Evolutionary conservation across 345 rosid species (phyloP).

Genomic region (Hibiscus syriacus): DNA sequence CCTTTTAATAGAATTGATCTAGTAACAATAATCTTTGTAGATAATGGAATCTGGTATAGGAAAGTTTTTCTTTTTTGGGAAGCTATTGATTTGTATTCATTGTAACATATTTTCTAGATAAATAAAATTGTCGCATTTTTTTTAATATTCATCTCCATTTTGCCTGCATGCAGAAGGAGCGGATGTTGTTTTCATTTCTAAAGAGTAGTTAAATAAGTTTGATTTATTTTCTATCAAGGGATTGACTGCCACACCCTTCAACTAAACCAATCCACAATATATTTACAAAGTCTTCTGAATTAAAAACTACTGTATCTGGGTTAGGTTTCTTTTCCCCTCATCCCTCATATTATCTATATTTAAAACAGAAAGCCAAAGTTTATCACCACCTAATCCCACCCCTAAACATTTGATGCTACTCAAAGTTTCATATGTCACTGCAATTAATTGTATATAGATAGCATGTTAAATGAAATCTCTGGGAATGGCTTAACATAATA

Average conservation of each 20-base stretch:
- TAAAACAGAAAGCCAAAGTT: background rate
- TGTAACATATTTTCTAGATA: no score
- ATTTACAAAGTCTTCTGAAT: background rate
- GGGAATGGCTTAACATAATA: background rate
- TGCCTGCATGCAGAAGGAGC: no score
- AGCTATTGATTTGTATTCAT: no score
- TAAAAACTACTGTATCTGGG: background rate
- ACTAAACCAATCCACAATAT: background rate
- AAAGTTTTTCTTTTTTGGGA: no score
- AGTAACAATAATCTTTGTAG: no score
- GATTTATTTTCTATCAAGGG: constrained; percentile 1
- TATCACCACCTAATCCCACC: constrained; percentile 11
- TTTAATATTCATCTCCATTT: no score
- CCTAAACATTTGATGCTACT: background rate
- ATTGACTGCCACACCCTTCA: background rate
- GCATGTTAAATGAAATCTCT: background rate
- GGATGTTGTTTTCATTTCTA: background rate
- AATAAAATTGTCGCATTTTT: no score
- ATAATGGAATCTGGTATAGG: no score
- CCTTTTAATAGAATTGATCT: no score
- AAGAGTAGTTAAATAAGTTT: background rate
- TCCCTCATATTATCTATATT: background rate
- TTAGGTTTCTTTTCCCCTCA: constrained; percentile 5
- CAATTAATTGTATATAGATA: background rate
- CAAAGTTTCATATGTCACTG: constrained; percentile 12